phyloP scores from a whole-genome alignment of 1,139 yeast genomes.

The Pichia sp. region DNA sequence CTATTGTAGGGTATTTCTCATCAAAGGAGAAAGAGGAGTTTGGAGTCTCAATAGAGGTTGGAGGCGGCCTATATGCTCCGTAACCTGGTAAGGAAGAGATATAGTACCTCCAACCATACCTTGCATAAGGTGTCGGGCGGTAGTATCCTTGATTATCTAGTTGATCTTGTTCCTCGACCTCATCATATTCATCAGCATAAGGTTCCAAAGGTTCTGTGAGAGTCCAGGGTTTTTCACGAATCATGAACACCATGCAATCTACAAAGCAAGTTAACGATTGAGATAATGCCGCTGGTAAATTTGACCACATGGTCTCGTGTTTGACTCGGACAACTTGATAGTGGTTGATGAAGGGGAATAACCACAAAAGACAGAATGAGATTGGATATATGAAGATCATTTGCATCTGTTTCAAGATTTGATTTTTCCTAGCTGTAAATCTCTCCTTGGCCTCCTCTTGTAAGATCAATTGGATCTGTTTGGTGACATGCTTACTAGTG shows the following conservation, averaged over 20 bases:
- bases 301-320: conserved; percentile 43
- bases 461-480: conserved; percentile 32
- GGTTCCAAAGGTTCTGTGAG: conserved; percentile 9
- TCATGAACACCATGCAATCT: conserved; percentile 67
- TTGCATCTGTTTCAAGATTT: conserved; percentile 72
- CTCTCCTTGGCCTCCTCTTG: conserved; percentile 54
- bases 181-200: conserved; percentile 5
- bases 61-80: too few relatives aligned
- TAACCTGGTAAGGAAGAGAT: conserved; percentile 25
- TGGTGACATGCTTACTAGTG: conserved; percentile 17
- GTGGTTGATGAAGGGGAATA: conserved; percentile 63
- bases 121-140: too few relatives aligned
- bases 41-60: too few relatives aligned
- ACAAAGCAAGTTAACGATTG: conserved; percentile 78
- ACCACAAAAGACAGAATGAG: conserved; percentile 74
- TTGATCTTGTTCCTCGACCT: conserved; percentile 7
- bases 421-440: conserved; percentile 53
- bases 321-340: conserved; percentile 41
- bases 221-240: conserved; percentile 61
- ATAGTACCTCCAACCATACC: conserved; percentile 15
- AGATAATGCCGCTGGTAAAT: conserved; percentile 62
- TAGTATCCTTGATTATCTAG: too few relatives aligned
- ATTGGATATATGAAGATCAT: conserved; percentile 78
- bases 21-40: too few relatives aligned
- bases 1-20: too few relatives aligned